A percentile compares a stretch with the other conserved stretches of the same genome.
Evolutionary conservation across 73 alveolate species (phyloP).

Genomic region (Paramecium biaurelia): DNA sequence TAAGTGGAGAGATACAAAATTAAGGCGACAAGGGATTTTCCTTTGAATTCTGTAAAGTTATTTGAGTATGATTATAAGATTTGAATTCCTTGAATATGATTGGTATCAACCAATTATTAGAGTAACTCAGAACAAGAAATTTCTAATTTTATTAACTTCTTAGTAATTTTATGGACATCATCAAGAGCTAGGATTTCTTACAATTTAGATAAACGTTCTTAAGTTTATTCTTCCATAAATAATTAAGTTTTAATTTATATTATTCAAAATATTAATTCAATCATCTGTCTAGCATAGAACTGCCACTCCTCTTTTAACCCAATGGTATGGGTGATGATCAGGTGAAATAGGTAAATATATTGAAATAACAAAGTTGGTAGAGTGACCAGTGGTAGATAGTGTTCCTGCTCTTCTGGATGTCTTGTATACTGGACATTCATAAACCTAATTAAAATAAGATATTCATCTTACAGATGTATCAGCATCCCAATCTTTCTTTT

Average conservation of each 20-base stretch:
- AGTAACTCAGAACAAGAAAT: neutral
- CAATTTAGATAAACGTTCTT: neutral
- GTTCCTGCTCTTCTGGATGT: constrained; percentile 99
- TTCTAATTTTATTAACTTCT: neutral
- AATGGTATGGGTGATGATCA: constrained; percentile 89
- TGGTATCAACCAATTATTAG: neutral
- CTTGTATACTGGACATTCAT: constrained; percentile 96
- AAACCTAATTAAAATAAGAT: constrained; percentile 67
- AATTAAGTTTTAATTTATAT: neutral
- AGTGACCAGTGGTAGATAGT: constrained; percentile 98
- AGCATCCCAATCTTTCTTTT: constrained; percentile 80
- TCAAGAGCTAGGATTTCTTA: neutral
- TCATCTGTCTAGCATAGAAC: constrained; percentile 93
- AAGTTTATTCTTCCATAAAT: neutral
- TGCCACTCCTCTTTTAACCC: constrained; percentile 99
- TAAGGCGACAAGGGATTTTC: neutral
- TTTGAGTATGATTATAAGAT: neutral
- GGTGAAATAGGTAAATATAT: constrained; percentile 92
- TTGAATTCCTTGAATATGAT: neutral
- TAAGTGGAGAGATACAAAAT: neutral
- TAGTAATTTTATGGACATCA: neutral
- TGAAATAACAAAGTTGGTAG: constrained; percentile 98
- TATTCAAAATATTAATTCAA: constrained; percentile 59
- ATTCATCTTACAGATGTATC: constrained; percentile 30
- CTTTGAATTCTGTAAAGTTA: neutral